Percentiles rank a stretch among this genome's conserved stretches.
These are phyloP conservation scores for Pontederia crassipes DNA, from an alignment of 176 grass and related monocot species.

Conservation along the genomic window DNA sequence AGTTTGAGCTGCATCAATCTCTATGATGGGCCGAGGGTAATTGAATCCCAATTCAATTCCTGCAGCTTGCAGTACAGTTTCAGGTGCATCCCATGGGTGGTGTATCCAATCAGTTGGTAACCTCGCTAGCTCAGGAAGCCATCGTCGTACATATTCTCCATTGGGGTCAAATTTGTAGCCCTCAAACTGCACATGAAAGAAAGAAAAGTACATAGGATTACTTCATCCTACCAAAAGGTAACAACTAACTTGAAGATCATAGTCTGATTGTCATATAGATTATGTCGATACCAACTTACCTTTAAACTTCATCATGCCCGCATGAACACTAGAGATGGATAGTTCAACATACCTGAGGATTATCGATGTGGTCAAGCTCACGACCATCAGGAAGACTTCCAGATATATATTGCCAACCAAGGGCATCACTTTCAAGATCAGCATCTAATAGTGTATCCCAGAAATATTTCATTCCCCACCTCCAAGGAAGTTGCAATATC, in stretches of 20 bases:
- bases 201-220: too few species aligned
- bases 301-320: background rate
- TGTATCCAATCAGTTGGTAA: slow-evolving; percentile 97
- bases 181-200: slow-evolving; percentile 45
- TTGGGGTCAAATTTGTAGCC: slow-evolving; percentile 88
- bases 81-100: slow-evolving; percentile 85
- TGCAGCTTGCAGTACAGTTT: slow-evolving; percentile 74
- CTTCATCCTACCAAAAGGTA: too few species aligned
- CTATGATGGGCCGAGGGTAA: slow-evolving; percentile 75
- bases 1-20: slow-evolving; percentile 60
- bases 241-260: too few species aligned
- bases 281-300: too few species aligned
- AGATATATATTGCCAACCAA: slow-evolving; percentile 96
- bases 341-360: slow-evolving; percentile 60
- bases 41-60: slow-evolving; percentile 91
- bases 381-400: slow-evolving; percentile 84
- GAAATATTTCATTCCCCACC: slow-evolving; percentile 99
- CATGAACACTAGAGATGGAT: background rate
- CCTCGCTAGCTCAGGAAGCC: slow-evolving; percentile 90
- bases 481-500: slow-evolving; percentile 88
- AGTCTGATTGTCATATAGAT: too few species aligned
- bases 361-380: slow-evolving; percentile 88
- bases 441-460: slow-evolving; percentile 97
- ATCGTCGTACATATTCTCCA: slow-evolving; percentile 87
- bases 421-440: slow-evolving; percentile 96